These are phyloP conservation scores for Claviceps spartinae DNA, from an alignment of 2,329 filamentous ascomycete genomes.

Conservation along the genomic window DNA sequence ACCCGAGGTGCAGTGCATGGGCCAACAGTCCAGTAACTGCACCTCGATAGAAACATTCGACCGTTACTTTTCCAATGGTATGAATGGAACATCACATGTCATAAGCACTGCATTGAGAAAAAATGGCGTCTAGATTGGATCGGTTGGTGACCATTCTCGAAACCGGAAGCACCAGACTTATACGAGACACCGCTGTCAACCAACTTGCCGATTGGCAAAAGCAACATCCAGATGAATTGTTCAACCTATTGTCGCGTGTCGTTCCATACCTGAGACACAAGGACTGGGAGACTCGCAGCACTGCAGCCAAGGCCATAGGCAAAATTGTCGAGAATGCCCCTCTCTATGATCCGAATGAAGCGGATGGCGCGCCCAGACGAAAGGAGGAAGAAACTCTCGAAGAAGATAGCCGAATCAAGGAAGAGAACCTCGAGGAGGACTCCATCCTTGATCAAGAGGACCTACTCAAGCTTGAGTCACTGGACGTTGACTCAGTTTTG, in stretches of 20 bases:
- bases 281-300: conserved; percentile 92
- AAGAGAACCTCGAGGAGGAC: conserved; percentile 44
- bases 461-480: conserved; percentile 54
- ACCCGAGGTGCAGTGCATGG: conserved; percentile 9
- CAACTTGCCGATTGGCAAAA: conserved; percentile 97
- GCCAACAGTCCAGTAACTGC: conserved; percentile 8
- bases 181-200: conserved; percentile 91
- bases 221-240: conserved; percentile 91
- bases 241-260: conserved; percentile 84
- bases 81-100: conserved; percentile 8
- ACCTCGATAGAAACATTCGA: conserved; percentile 6
- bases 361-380: conserved; percentile 38
- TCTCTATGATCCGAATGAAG: conserved; percentile 74
- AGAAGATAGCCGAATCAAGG: conserved; percentile 37
- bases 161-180: conserved; percentile 90
- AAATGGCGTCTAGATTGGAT: conserved; percentile 48
- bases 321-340: conserved; percentile 86
- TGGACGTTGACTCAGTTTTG: conserved; percentile 70
- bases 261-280: conserved; percentile 92
- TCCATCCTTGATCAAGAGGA: conserved; percentile 37
- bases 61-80: neutral
- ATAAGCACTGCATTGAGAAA: conserved; percentile 10
- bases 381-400: conserved; percentile 25
- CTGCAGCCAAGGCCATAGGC: conserved; percentile 84
- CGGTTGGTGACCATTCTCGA: conserved; percentile 83